A percentile compares a stretch with the other conserved stretches of the same genome.
Evolutionary conservation across 208 protist species (phyloP).

Genomic region (Leishmania major): DNA sequence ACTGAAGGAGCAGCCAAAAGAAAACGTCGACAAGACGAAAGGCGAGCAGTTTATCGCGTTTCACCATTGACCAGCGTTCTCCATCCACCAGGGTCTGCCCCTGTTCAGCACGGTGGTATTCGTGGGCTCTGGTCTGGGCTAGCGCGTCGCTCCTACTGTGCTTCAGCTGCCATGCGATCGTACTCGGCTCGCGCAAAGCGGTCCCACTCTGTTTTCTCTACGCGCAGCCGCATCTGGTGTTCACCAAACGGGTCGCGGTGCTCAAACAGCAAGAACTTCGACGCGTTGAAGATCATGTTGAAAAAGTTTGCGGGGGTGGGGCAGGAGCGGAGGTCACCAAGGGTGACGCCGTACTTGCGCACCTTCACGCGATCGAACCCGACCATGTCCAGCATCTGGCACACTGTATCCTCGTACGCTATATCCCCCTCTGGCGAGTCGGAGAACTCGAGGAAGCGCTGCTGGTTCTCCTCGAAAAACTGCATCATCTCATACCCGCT

Average conservation of each 20-base stretch:
- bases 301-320: constrained; percentile 91
- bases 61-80: too few species aligned
- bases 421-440: constrained; percentile 63
- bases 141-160: constrained; percentile 33
- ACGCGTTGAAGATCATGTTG: constrained; percentile 95
- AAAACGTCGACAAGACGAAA: not conserved
- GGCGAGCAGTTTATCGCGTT: not conserved
- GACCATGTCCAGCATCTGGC: constrained; percentile 96
- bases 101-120: not conserved
- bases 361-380: constrained; percentile 57
- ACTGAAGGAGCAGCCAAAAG: not conserved
- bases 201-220: constrained; percentile 93
- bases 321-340: constrained; percentile 92
- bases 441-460: constrained; percentile 83
- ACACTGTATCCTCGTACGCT: constrained; percentile 90
- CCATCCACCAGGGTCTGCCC: not conserved
- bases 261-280: constrained; percentile 95
- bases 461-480: constrained; percentile 93
- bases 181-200: constrained; percentile 94
- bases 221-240: constrained; percentile 66
- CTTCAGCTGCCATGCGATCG: constrained; percentile 89
- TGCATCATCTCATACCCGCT: constrained; percentile 93
- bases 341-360: constrained; percentile 66
- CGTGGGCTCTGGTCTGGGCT: not conserved
- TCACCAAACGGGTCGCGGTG: constrained; percentile 89